Percentiles rank a stretch among this genome's conserved stretches.
phyloP scores from a whole-genome alignment of 257 asterid species.

The Salvia rosmarinus region DNA sequence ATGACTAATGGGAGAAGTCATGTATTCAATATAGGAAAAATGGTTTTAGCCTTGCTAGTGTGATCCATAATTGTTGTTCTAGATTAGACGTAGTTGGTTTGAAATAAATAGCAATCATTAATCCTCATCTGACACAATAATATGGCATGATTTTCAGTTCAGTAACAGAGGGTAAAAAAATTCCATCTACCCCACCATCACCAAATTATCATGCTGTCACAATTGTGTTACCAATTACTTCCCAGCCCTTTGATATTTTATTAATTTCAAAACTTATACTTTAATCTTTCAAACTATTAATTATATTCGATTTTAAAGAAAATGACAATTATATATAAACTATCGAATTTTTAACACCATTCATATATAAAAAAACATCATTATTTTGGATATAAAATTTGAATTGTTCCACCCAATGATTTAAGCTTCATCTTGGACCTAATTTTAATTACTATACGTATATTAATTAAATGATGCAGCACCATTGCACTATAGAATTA shows the following conservation, averaged over 20 bases:
- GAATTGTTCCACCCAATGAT: neutral
- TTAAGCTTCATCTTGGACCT: neutral
- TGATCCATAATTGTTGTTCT: neutral
- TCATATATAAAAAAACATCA: too few relatives aligned
- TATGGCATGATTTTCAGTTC: slow-evolving; percentile 9
- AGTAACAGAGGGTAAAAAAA: neutral
- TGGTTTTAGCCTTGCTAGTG: too few relatives aligned
- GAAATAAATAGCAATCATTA: slow-evolving; percentile 27
- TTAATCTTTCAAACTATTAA: too few relatives aligned
- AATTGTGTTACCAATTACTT: neutral
- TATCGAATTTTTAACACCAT: too few relatives aligned
- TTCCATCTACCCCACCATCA: slow-evolving; percentile 17
- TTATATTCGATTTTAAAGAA: too few relatives aligned
- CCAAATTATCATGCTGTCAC: slow-evolving; percentile 12
- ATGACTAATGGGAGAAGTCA: too few relatives aligned
- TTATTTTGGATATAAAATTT: neutral
- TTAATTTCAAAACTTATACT: too few relatives aligned
- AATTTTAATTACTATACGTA: too few relatives aligned
- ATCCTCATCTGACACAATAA: slow-evolving; percentile 7
- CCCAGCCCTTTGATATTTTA: too few relatives aligned
- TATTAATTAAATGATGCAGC: neutral
- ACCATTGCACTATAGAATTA: neutral
- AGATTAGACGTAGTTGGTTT: neutral
- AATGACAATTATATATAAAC: too few relatives aligned
- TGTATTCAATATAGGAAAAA: too few relatives aligned